Conservation (phyloP, 768 basidiomycete genomes). For the Amanita polypyramis region DNA sequence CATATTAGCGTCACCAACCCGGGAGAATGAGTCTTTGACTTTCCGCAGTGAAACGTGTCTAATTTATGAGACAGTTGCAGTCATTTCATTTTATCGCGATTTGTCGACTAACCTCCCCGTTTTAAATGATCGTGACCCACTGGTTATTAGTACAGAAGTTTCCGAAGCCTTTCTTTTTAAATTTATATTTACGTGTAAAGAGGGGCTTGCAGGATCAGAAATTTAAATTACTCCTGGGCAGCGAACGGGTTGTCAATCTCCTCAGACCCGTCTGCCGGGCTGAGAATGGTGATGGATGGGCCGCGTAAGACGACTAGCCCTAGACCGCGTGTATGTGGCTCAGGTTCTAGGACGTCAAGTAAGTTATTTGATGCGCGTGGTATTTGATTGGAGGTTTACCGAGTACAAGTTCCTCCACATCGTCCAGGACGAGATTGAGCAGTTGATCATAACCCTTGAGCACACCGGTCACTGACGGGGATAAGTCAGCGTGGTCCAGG, state of each 20-base stretch:
- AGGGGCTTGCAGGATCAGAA: background rate
- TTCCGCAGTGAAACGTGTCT: too few relatives aligned
- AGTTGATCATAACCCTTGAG: slow-evolving; percentile 96
- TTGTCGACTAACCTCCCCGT: too few relatives aligned
- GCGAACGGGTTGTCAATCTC: slow-evolving; percentile 89
- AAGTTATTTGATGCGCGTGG: background rate
- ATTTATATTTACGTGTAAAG: background rate
- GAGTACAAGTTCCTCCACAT: slow-evolving; percentile 76
- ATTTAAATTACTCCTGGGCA: slow-evolving; percentile 42
- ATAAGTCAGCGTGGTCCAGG: slow-evolving; percentile 1
- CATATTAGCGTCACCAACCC: too few relatives aligned
- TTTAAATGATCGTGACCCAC: too few relatives aligned
- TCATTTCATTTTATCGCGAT: too few relatives aligned
- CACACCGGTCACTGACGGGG: slow-evolving; percentile 66
- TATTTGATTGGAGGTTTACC: slow-evolving; percentile 30
- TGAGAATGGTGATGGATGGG: slow-evolving; percentile 88
- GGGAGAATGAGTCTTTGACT: too few relatives aligned
- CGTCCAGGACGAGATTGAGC: slow-evolving; percentile 93
- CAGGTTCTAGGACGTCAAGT: slow-evolving; percentile 35
- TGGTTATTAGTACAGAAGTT: background rate
- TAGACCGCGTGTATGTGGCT: slow-evolving; percentile 52
- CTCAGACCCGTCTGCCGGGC: slow-evolving; percentile 91
- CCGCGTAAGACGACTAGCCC: slow-evolving; percentile 89
- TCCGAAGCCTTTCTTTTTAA: background rate
- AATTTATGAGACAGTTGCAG: too few relatives aligned